A percentile compares a stretch with the other conserved stretches of the same genome.
phyloP scores from a whole-genome alignment of 371 early-diverging fungal genomes.

The Parasitella parasitica region DNA sequence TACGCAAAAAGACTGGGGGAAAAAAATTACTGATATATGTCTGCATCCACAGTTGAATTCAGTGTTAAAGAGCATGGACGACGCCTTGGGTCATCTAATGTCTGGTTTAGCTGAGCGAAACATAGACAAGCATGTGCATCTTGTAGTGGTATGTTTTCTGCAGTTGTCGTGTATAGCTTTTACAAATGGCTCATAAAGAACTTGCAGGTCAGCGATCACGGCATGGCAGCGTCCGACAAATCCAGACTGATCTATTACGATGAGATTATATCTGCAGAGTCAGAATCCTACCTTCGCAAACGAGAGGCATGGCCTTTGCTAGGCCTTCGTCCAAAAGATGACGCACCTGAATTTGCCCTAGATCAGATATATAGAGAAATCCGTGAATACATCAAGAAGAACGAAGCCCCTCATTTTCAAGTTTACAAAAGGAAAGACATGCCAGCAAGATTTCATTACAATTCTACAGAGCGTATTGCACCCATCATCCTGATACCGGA shows the following conservation, averaged over 20 bases:
- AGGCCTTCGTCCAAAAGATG: slow-evolving; percentile 50
- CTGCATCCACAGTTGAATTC: slow-evolving; percentile 51
- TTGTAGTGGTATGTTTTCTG: slow-evolving; percentile 58
- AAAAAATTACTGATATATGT: not conserved
- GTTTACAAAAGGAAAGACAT: slow-evolving; percentile 64
- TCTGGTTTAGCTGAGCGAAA: slow-evolving; percentile 54
- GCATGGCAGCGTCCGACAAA: slow-evolving; percentile 71
- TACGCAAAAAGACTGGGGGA: not conserved
- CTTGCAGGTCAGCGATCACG: slow-evolving; percentile 73
- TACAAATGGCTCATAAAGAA: not conserved
- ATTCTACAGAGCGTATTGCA: slow-evolving; percentile 60
- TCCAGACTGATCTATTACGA: slow-evolving; percentile 71
- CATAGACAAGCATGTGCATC: slow-evolving; percentile 65
- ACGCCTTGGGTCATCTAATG: slow-evolving; percentile 61
- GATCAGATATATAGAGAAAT: slow-evolving; percentile 38
- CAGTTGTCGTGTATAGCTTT: not conserved
- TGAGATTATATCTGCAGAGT: slow-evolving; percentile 45
- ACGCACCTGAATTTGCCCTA: slow-evolving; percentile 30
- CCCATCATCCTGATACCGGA: slow-evolving; percentile 75
- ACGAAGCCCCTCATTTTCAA: slow-evolving; percentile 47
- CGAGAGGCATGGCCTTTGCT: slow-evolving; percentile 39
- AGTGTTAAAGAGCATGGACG: slow-evolving; percentile 65
- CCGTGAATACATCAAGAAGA: slow-evolving; percentile 31
- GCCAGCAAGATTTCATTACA: slow-evolving; percentile 66
- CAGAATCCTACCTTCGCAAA: slow-evolving; percentile 22